Evolutionary conservation across 23 red algal genomes (phyloP), one percentile per base, ranked within the genome.

Genomic region (Gracilaria vermiculophylla): DNA sequence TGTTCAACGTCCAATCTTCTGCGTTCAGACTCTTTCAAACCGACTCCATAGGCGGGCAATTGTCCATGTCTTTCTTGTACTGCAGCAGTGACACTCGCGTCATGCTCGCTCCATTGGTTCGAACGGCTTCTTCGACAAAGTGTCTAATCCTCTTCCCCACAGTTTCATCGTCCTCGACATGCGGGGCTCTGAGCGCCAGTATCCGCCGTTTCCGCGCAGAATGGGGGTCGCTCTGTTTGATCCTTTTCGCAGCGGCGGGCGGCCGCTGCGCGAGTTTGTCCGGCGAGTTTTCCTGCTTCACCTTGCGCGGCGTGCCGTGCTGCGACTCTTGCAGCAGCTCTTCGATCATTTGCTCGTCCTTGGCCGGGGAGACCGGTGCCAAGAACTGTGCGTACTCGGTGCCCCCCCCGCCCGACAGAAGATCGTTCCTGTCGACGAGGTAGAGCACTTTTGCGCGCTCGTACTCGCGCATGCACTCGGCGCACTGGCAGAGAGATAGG

Each of bases 41-140:
- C 15, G 58, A 34, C 58, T 64, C 58, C 15, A 64, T 34, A 7
- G 16, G 28, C 8, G 6, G 13, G 12, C 14, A 34, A 64, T 8
- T 34, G 14, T 85, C 64, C 12, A 85, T 43, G 55, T 85, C 81
- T 25, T 39, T 52, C 17, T 35, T 53, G 19, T 85, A 85, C 11
- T 53, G 57, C 41, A 62, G 58, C n/a, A 85, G 58, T 1, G 81
- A 85, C 21, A 69, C 81, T 17, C 57, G 81, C 39, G 61, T 85
- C 47, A 85, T 65, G 25, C 60, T 85, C 16, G 57, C 81, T 29
- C 81, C 81, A 56, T 85, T 85, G 25, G 57, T 85, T 34, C 64
- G 47, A 34, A 85, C 56, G 48, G 58, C 64, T 47, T 69, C 81
- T 69, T 85, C 49, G 13, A 85, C 12, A 85, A 85, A 85, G 8